phyloP scores from a whole-genome alignment of 768 basidiomycete genomes.

The Pisolithus tinctorius region DNA sequence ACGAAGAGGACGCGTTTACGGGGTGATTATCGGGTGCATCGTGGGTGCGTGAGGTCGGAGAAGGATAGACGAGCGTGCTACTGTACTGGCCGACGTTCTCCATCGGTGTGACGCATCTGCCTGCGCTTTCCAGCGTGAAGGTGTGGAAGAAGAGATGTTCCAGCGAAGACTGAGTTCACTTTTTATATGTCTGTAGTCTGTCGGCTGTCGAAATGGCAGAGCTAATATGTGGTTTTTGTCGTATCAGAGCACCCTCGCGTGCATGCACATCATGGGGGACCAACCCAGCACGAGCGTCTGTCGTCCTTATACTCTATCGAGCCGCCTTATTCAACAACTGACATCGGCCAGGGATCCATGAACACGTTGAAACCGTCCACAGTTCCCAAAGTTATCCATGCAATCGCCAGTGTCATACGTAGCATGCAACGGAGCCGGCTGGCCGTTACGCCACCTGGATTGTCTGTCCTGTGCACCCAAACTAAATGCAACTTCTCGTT shows the following conservation, averaged over 20 bases:
- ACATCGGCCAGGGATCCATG: conserved; percentile 2
- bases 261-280: conserved; percentile 1
- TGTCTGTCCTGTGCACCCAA: conserved; percentile 2
- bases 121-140: conserved; percentile 15
- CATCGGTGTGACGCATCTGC: conserved; percentile 33
- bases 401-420: conserved; percentile 5
- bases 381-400: conserved; percentile 8
- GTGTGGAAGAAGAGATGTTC: conserved; percentile 27
- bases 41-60: conserved; percentile 17
- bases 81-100: conserved; percentile 30
- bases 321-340: conserved; percentile 1
- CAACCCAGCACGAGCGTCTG: conserved; percentile 6
- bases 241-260: conserved; percentile 2
- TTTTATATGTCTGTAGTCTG: conserved; percentile 21
- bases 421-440: conserved; percentile 11
- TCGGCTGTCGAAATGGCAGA: conserved; percentile 4
- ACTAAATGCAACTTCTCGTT: not conserved
- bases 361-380: conserved; percentile 18
- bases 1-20: conserved; percentile 20
- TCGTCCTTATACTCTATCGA: conserved; percentile 6
- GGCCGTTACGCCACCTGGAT: conserved; percentile 6
- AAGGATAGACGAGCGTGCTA: conserved; percentile 26
- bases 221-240: conserved; percentile 5
- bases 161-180: conserved; percentile 18
- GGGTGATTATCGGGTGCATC: conserved; percentile 21